Conservation (phyloP, 2,329 filamentous ascomycete species). For the Elsinoe australis region DNA sequence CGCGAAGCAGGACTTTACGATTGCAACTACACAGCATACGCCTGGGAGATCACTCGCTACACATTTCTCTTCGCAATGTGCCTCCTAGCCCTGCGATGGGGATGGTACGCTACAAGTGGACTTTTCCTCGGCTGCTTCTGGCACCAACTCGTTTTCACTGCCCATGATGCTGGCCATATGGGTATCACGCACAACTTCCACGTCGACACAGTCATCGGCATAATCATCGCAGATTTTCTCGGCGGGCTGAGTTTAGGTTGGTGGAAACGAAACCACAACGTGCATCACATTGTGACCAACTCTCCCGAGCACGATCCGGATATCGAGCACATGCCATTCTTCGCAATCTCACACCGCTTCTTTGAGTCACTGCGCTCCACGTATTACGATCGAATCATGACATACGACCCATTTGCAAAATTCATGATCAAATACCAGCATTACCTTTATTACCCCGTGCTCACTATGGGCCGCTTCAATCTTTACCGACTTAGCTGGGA, state of each 20-base stretch:
- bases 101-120: constrained; percentile 53
- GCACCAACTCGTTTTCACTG: constrained; percentile 91
- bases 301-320: constrained; percentile 91
- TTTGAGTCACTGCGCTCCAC: constrained; percentile 56
- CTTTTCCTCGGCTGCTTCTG: constrained; percentile 74
- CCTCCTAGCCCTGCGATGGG: constrained; percentile 40
- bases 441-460: constrained; percentile 59
- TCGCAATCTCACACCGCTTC: constrained; percentile 59
- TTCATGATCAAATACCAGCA: constrained; percentile 54
- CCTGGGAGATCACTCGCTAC: constrained; percentile 67
- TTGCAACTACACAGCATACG: constrained; percentile 77
- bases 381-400: constrained; percentile 59
- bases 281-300: constrained; percentile 61
- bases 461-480: constrained; percentile 64
- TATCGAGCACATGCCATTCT: constrained; percentile 66
- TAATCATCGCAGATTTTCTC: constrained; percentile 80
- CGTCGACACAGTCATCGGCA: constrained; percentile 75
- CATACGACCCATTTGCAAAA: constrained; percentile 55
- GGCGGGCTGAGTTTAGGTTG: constrained; percentile 87
- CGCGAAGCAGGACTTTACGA: constrained; percentile 68
- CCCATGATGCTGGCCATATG: constrained; percentile 95
- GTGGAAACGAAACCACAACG: constrained; percentile 46
- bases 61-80: constrained; percentile 55
- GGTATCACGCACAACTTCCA: constrained; percentile 90
- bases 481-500: constrained; percentile 61